Percentiles rank a stretch among this genome's conserved stretches.
Conservation (phyloP, 2,329 filamentous ascomycete genomes). For the Aspergillus japonicus region DNA sequence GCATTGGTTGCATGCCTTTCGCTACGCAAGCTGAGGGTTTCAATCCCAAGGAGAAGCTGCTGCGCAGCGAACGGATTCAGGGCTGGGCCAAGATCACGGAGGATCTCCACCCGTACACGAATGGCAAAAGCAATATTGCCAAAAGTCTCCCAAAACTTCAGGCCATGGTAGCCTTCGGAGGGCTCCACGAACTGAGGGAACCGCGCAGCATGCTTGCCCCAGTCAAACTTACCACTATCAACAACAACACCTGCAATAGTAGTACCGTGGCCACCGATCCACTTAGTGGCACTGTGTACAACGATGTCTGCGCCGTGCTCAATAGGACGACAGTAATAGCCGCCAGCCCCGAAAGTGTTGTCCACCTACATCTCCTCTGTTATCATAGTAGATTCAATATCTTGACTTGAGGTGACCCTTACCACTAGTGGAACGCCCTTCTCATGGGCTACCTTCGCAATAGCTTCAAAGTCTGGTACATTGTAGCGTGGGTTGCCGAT, state of each 20-base stretch:
- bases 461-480: constrained; percentile 83
- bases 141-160: constrained; percentile 93
- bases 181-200: constrained; percentile 92
- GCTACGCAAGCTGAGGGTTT: constrained; percentile 82
- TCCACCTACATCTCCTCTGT: constrained; percentile 62
- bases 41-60: constrained; percentile 82
- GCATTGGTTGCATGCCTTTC: constrained; percentile 88
- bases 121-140: constrained; percentile 82
- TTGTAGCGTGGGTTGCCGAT: constrained; percentile 95
- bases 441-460: constrained; percentile 74
- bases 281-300: constrained; percentile 92
- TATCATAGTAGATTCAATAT: not conserved
- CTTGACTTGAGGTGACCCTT: constrained; percentile 14
- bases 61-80: constrained; percentile 91
- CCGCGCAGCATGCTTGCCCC: constrained; percentile 76
- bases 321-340: constrained; percentile 83
- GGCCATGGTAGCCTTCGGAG: constrained; percentile 83
- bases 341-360: constrained; percentile 93
- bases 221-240: constrained; percentile 90
- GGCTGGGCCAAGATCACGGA: constrained; percentile 78
- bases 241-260: constrained; percentile 85
- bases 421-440: constrained; percentile 66
- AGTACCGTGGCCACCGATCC: constrained; percentile 94
- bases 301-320: constrained; percentile 91
- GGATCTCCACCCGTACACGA: constrained; percentile 81